Conservation (phyloP, 805 yeast genomes). For the Phaffomyces antillensis region DNA sequence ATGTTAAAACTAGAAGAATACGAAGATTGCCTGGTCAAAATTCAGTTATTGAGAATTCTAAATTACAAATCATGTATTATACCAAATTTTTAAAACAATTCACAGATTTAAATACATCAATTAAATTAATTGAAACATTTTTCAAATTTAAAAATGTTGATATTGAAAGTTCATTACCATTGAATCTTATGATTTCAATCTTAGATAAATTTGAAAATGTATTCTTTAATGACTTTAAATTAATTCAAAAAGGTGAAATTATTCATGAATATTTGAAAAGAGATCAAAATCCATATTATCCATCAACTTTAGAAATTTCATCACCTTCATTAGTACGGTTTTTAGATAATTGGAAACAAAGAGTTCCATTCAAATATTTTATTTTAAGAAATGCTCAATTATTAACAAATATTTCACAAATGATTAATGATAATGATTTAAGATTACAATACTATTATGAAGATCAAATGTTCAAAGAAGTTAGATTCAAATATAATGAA, state of each 20-base stretch:
- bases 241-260: conserved; percentile 36
- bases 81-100: conserved; percentile 39
- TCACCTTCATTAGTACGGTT: conserved; percentile 18
- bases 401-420: conserved; percentile 26
- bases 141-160: conserved; percentile 40
- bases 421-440: conserved; percentile 28
- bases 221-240: conserved; percentile 20
- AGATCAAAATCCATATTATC: background rate
- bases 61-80: conserved; percentile 58
- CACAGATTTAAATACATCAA: conserved; percentile 13
- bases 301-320: background rate
- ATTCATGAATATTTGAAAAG: conserved; percentile 1
- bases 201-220: conserved; percentile 37
- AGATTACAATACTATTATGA: conserved; percentile 49
- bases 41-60: conserved; percentile 42
- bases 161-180: conserved; percentile 41
- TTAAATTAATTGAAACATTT: conserved; percentile 36
- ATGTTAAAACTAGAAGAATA: conserved; percentile 53
- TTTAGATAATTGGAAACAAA: conserved; percentile 41
- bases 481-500: conserved; percentile 32
- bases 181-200: conserved; percentile 29
- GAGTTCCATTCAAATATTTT: conserved; percentile 50
- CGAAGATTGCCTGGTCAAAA: conserved; percentile 40
- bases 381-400: conserved; percentile 49
- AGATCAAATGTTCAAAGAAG: conserved; percentile 34